Base-by-base conservation (phyloP, 495 filamentous ascomycete species). In the Penicillium diatomitis region DNA sequence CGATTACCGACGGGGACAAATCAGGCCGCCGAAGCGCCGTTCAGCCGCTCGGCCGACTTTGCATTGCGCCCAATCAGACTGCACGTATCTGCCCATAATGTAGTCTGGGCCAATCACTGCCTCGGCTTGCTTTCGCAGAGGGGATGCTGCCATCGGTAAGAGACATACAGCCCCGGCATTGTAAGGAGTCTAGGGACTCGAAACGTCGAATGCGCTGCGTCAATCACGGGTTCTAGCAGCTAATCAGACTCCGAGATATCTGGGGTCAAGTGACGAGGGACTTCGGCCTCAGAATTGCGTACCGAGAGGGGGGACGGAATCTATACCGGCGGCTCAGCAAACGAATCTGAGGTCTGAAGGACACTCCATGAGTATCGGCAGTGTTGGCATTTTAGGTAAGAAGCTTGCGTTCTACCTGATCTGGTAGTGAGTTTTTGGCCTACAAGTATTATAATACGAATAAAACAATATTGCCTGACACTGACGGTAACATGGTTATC, bases 1-100 rank as follows among this genome's bases (percentile, higher is more conserved):
- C 52, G 39, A 59, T 56, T 55, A 55, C 53, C 61, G 38, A 56
- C 57, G 68, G 67, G 63, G 58, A 62, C 64, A 69, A 61, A 68
- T 68, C 63, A 68, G 58, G 59, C 50, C 64, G 51, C 67, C 66
- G 64, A 69, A 55, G 38, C 41, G 32, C 51, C 56, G 57, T 52
- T 61, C 54, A 56, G 50, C 51, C 44, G 45, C 54, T 46, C 52
- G 41, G 6, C 45, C 55, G 52, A 41, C 28, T 36, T 39, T 43
- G 47, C 29, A 46, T 53, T 44, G 7, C 27, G 8, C 20, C 58
- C 58, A 63, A 61, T 58, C 54, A 59, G 0, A 7, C 20, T 20
- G 5, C 4, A 8, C 8, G 28, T 34, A 5, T 3, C n/a, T 47
- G 27, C 47, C 39, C 48, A 28, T 41, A 8, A 41, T 8, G 11